Evolutionary conservation across 208 protist genomes (phyloP).

Genomic region (Jaenimonas drosophilae): DNA sequence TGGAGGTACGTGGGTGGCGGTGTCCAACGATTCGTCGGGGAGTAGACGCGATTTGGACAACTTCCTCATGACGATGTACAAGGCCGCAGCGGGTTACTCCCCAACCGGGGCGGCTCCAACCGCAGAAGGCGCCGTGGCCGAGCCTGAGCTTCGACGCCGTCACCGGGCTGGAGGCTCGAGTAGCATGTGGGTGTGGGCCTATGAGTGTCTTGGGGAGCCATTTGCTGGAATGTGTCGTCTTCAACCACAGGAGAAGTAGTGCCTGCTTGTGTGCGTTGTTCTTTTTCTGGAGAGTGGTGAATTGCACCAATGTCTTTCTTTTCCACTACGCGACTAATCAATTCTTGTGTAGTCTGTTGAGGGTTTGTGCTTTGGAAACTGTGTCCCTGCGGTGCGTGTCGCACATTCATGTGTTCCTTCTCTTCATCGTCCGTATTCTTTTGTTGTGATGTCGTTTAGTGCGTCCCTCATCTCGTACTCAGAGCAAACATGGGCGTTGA

Average conservation of each 20-base stretch:
- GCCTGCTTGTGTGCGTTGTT: not conserved
- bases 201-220: slow-evolving; percentile 35
- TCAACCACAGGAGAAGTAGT: not conserved
- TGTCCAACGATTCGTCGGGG: slow-evolving; percentile 1
- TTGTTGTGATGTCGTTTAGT: no score
- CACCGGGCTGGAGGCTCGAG: no score
- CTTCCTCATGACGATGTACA: slow-evolving; percentile 59
- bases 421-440: no score
- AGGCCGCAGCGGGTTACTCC: no score
- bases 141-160: not conserved
- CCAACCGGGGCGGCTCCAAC: slow-evolving; percentile 3
- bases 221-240: no score
- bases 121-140: not conserved
- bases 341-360: no score
- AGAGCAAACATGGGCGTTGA: slow-evolving; percentile 57
- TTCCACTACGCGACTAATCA: no score
- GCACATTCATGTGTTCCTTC: not conserved
- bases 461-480: not conserved
- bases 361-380: no score
- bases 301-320: no score
- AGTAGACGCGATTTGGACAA: slow-evolving; percentile 17
- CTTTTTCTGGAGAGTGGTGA: no score
- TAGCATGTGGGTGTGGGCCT: slow-evolving; percentile 57
- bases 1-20: slow-evolving; percentile 66
- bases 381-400: no score